Evolutionary conservation across 192 early-diverging fungal genomes (phyloP).

Genomic region (Coemansia sp.): DNA sequence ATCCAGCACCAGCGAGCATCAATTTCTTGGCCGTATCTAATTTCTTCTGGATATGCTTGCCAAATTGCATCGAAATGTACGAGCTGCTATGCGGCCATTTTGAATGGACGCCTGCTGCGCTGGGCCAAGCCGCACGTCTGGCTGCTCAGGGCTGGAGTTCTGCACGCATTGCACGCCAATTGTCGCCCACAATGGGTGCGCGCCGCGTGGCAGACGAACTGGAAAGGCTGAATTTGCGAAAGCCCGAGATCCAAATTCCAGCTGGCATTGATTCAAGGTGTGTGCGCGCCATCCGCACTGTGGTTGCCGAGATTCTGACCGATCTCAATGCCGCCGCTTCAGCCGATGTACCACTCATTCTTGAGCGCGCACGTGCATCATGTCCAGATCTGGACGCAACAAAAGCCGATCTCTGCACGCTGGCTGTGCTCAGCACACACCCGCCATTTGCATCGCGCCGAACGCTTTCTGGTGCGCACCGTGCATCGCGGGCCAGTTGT

Average conservation of each 20-base stretch:
- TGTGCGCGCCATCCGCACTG: not conserved
- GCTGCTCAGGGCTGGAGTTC: conserved; percentile 13
- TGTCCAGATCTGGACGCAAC: conserved; percentile 3
- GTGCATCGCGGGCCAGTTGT: not conserved
- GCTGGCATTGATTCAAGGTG: conserved; percentile 4
- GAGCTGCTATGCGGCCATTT: conserved; percentile 26
- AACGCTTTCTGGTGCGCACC: not conserved
- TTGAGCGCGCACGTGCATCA: conserved; percentile 13
- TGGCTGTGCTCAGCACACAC: conserved; percentile 26
- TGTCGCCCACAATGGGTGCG: conserved; percentile 29
- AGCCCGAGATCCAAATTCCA: conserved; percentile 11
- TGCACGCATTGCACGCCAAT: conserved; percentile 23
- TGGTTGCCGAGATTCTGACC: conserved; percentile 7
- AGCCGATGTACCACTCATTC: conserved; percentile 10
- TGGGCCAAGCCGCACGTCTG: conserved; percentile 10
- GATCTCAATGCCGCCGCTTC: not conserved
- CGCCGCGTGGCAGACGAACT: not conserved
- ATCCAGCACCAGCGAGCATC: conserved; percentile 26
- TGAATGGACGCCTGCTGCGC: conserved; percentile 15
- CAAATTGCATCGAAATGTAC: conserved; percentile 32
- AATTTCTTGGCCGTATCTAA: conserved; percentile 43
- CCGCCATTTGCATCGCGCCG: conserved; percentile 21
- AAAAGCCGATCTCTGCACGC: conserved; percentile 16
- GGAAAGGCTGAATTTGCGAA: not conserved
- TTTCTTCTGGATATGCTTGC: conserved; percentile 19